phyloP scores from a whole-genome alignment of 805 yeast genomes.

The Zygosaccharomyces pseudorouxii region DNA sequence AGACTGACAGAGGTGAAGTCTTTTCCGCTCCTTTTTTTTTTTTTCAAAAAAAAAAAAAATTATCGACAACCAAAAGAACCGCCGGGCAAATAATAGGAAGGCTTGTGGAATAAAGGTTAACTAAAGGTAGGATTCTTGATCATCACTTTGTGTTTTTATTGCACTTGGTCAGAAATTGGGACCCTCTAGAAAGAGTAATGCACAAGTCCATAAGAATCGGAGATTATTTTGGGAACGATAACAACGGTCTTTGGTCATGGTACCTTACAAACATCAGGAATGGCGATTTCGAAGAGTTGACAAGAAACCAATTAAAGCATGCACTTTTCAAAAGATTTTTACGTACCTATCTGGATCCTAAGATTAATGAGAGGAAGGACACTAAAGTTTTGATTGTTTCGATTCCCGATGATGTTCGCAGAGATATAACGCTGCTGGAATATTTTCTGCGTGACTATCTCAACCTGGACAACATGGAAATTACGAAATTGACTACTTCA shows the following conservation, averaged over 20 bases:
- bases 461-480: constrained; percentile 28
- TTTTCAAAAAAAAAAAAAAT: too few species aligned
- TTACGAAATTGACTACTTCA: constrained; percentile 30
- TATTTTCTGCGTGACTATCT: constrained; percentile 33
- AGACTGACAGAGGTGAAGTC: too few species aligned
- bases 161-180: neutral
- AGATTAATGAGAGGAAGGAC: constrained; percentile 7
- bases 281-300: constrained; percentile 37
- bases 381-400: constrained; percentile 31
- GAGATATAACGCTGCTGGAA: constrained; percentile 30
- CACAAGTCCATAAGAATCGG: constrained; percentile 29
- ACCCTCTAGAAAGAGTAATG: constrained; percentile 15
- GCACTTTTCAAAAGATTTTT: constrained; percentile 31
- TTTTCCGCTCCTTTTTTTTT: too few species aligned
- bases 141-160: neutral
- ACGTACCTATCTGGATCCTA: constrained; percentile 20
- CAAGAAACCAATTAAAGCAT: constrained; percentile 26
- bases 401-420: constrained; percentile 31
- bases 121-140: too few species aligned
- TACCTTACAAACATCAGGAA: constrained; percentile 34
- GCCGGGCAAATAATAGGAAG: too few species aligned
- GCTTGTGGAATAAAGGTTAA: too few species aligned
- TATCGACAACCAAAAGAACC: too few species aligned
- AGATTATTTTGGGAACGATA: constrained; percentile 32
- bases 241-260: constrained; percentile 38